These are phyloP conservation scores for Bryoglossum gracile DNA, from an alignment of 495 filamentous ascomycete genomes.

Conservation along the genomic window DNA sequence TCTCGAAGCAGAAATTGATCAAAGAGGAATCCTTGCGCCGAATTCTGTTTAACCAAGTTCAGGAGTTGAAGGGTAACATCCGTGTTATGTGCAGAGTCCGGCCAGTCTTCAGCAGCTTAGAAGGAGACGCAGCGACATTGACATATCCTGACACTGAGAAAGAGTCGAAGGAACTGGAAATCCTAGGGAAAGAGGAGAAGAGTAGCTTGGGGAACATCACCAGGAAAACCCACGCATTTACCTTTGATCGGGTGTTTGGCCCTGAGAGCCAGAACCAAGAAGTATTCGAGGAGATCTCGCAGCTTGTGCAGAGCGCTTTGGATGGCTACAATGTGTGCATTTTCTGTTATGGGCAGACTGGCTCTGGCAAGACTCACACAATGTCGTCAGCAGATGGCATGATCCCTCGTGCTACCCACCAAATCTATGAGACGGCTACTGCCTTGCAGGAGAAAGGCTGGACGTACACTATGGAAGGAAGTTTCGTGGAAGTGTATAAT, in stretches of 20 bases:
- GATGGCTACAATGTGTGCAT: constrained; percentile 99
- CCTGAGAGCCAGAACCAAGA: constrained; percentile 70
- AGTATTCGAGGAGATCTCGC: constrained; percentile 94
- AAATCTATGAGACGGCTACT: constrained; percentile 84
- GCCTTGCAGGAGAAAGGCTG: constrained; percentile 84
- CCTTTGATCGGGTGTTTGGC: constrained; percentile 90
- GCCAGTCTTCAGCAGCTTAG: constrained; percentile 50
- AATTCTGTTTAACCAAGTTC: constrained; percentile 94
- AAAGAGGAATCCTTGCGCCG: constrained; percentile 86
- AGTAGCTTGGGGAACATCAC: constrained; percentile 69
- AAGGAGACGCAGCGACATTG: constrained; percentile 57
- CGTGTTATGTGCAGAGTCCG: constrained; percentile 96
- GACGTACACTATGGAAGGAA: constrained; percentile 89
- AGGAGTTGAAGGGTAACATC: constrained; percentile 98
- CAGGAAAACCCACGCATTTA: constrained; percentile 74
- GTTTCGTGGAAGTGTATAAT: constrained; percentile 99
- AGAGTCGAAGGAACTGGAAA: constrained; percentile 77
- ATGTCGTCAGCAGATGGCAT: constrained; percentile 94
- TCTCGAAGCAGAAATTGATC: constrained; percentile 74
- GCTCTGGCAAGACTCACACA: constrained; percentile 92
- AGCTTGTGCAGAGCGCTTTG: constrained; percentile 90
- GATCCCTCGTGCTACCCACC: constrained; percentile 86
- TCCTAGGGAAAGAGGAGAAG: constrained; percentile 76
- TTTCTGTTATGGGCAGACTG: constrained; percentile 97
- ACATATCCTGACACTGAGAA: constrained; percentile 67